A percentile compares a stretch with the other conserved stretches of the same genome.
These are phyloP conservation scores for Warburgia ugandensis DNA, from an alignment of 164 flowering plant genomes.

Conservation along the genomic window DNA sequence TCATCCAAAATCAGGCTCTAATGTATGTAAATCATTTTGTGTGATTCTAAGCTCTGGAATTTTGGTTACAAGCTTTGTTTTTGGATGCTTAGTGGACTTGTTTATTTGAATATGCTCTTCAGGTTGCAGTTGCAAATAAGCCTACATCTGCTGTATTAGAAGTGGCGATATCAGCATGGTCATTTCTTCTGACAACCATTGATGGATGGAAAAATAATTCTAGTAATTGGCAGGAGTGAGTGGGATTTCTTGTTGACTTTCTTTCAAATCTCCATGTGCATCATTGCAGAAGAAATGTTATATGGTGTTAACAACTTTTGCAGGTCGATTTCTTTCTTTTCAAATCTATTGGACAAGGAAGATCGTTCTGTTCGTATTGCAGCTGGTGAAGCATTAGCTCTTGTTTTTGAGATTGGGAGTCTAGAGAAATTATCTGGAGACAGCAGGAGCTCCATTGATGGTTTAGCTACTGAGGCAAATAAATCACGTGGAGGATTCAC, in stretches of 20 bases:
- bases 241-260: slow-evolving; percentile 2
- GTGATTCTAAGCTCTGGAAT: background rate
- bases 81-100: background rate
- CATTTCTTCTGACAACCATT: slow-evolving; percentile 72
- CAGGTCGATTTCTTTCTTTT: slow-evolving; percentile 66
- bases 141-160: slow-evolving; percentile 42
- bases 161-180: slow-evolving; percentile 78
- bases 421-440: slow-evolving; percentile 43
- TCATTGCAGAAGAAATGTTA: background rate
- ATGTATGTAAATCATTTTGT: slow-evolving; percentile 29
- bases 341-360: slow-evolving; percentile 63
- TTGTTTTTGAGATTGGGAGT: slow-evolving; percentile 66
- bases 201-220: slow-evolving; percentile 42
- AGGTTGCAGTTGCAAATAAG: slow-evolving; percentile 58
- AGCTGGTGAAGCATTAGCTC: slow-evolving; percentile 86
- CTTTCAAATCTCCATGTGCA: background rate
- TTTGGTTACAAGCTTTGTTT: background rate
- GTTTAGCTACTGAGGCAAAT: slow-evolving; percentile 27
- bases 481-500: slow-evolving; percentile 18
- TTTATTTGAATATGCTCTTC: slow-evolving; percentile 1
- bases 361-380: slow-evolving; percentile 80
- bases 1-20: slow-evolving; percentile 64
- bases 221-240: slow-evolving; percentile 75
- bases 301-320: slow-evolving; percentile 14
- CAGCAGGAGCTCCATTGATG: slow-evolving; percentile 26